Evolutionary conservation across 2,329 filamentous ascomycete genomes (phyloP).

Genomic region (Aspergillus unguis): DNA sequence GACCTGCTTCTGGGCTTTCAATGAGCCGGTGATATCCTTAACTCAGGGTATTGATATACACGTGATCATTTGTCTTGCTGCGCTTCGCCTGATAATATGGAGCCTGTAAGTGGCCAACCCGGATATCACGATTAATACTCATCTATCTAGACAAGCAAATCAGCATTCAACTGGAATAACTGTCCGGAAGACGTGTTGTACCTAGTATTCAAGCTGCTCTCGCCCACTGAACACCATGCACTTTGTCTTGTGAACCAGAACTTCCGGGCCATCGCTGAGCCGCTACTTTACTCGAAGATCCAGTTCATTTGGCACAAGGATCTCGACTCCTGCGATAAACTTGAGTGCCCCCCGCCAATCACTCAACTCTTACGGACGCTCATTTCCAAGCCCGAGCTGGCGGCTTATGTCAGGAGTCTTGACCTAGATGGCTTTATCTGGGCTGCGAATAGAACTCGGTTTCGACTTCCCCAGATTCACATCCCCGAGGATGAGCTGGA

Average conservation of each 20-base stretch:
- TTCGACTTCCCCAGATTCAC: neutral
- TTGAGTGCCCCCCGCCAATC: constrained; percentile 15
- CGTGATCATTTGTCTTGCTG: neutral
- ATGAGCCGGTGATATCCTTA: neutral
- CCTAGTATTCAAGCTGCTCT: constrained; percentile 18
- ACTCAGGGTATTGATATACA: neutral
- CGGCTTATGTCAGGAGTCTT: constrained; percentile 13
- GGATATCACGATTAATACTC: neutral
- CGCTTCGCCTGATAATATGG: neutral
- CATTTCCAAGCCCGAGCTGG: constrained; percentile 17
- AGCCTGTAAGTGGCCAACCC: neutral
- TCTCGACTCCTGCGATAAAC: neutral
- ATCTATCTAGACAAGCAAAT: neutral
- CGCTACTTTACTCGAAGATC: constrained; percentile 20
- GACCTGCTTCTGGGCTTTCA: neutral
- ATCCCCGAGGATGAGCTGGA: constrained; percentile 8
- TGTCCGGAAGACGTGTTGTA: constrained; percentile 16
- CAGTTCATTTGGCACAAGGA: constrained; percentile 13
- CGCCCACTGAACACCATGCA: constrained; percentile 10
- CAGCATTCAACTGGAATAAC: neutral
- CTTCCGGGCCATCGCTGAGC: constrained; percentile 15
- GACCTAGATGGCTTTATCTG: constrained; percentile 5
- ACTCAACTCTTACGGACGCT: constrained; percentile 16
- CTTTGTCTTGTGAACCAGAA: constrained; percentile 16
- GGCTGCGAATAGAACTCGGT: neutral